Evolutionary conservation across 768 basidiomycete species (phyloP).

Genomic region (Flagelloscypha sp.): DNA sequence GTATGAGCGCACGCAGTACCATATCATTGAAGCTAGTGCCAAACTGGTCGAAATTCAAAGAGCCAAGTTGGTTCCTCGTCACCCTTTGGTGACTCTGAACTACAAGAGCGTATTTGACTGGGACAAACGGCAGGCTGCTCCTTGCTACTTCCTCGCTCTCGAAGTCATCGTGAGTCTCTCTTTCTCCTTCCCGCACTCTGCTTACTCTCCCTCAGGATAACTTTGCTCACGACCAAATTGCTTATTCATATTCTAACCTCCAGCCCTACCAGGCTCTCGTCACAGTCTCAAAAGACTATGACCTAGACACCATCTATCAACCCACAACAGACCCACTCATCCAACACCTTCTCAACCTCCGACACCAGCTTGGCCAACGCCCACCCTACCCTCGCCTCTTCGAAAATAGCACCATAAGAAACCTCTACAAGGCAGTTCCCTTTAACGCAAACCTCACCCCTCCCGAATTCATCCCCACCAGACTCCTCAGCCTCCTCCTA

Average conservation of each 20-base stretch:
- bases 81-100: conserved; percentile 60
- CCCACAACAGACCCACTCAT: conserved; percentile 83
- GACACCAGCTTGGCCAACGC: conserved; percentile 48
- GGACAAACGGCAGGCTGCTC: conserved; percentile 63
- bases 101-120: conserved; percentile 85
- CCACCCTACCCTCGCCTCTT: conserved; percentile 51
- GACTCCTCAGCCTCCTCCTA: conserved; percentile 76
- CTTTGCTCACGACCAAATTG: conserved; percentile 91
- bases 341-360: conserved; percentile 63
- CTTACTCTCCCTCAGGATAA: conserved; percentile 60
- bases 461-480: conserved; percentile 91
- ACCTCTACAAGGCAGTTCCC: conserved; percentile 62
- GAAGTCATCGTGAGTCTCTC: conserved; percentile 78
- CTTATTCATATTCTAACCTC: conserved; percentile 76
- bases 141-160: conserved; percentile 90
- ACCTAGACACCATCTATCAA: conserved; percentile 78
- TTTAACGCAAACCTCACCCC: conserved; percentile 84
- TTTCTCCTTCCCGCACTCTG: neutral
- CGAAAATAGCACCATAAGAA: conserved; percentile 49
- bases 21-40: conserved; percentile 90
- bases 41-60: conserved; percentile 69
- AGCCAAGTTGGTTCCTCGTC: conserved; percentile 49
- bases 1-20: conserved; percentile 86
- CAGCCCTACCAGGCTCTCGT: conserved; percentile 81
- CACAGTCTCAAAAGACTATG: conserved; percentile 68